Conservation (phyloP, 2,329 filamentous ascomycete species). For the Coniochaeta sp. region DNA sequence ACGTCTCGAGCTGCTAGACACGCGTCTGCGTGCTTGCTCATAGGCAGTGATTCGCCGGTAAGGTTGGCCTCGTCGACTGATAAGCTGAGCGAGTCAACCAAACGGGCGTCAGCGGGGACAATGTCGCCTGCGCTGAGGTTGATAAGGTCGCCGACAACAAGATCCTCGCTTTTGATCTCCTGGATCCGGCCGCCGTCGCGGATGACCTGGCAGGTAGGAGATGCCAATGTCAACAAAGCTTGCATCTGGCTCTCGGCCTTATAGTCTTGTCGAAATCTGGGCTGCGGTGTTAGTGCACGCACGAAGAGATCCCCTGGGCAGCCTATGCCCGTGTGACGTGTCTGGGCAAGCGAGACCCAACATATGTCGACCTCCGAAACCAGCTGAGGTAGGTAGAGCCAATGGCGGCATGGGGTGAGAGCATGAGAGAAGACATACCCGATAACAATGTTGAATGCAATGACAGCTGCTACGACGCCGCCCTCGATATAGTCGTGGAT, state of each 20-base stretch:
- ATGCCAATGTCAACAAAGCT: slow-evolving; percentile 50
- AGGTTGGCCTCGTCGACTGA: slow-evolving; percentile 70
- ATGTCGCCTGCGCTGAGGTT: slow-evolving; percentile 58
- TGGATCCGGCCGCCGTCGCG: slow-evolving; percentile 45
- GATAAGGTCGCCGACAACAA: slow-evolving; percentile 63
- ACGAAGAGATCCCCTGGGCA: too few species aligned
- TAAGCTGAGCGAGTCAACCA: slow-evolving; percentile 62
- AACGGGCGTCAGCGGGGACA: slow-evolving; percentile 61
- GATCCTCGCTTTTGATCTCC: slow-evolving; percentile 32
- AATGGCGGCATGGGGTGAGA: neutral
- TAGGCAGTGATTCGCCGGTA: slow-evolving; percentile 66
- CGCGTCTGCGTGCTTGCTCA: slow-evolving; percentile 55
- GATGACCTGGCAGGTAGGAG: slow-evolving; percentile 52
- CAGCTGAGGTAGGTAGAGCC: neutral
- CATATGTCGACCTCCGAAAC: too few species aligned
- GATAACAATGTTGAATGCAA: slow-evolving; percentile 60
- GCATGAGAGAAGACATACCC: slow-evolving; percentile 37
- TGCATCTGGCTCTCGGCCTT: slow-evolving; percentile 56
- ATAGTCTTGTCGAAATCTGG: slow-evolving; percentile 48
- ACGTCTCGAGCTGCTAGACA: slow-evolving; percentile 38
- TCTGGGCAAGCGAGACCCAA: too few species aligned
- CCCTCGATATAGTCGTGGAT: slow-evolving; percentile 63
- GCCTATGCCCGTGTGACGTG: too few species aligned
- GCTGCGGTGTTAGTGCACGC: too few species aligned
- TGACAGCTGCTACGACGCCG: slow-evolving; percentile 60